Evolutionary conservation across 2,329 filamentous ascomycete species (phyloP), one percentile per base, ranked within the genome.

Genomic region (Ciborinia camelliae): DNA sequence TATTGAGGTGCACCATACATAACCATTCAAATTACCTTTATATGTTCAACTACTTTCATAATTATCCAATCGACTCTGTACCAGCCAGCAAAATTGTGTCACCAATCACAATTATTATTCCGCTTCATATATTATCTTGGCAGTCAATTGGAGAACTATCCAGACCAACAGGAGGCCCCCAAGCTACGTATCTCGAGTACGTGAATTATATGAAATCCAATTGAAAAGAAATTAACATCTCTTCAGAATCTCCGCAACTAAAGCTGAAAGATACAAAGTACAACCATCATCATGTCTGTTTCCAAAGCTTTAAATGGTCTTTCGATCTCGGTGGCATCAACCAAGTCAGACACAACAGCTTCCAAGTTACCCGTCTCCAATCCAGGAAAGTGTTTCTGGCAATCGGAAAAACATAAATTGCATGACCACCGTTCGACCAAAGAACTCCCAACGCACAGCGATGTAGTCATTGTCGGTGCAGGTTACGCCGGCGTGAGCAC

Each of bases 381-480:
- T 59, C 60, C 63, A 7, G 41, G 12, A 30, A 23, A 51, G 12
- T 60, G 50, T n/a, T 66, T 71, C 65, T 70, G 68, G 68, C 58
- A 62, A 48, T 48, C 43, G 23, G 53, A 68, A 20, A 51, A 50
- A 6, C 66, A 68, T 39, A 47, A 50, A 15, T 52, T 70, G 23
- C 45, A 69, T 47, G 53, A 67, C 30, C 64, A 69, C 35, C 66
- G 68, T 2, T 60, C 68, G 14, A 69, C 68, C 37, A 55, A 64
- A 37, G 20, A 63, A 2, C 53, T 71, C 20, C 70, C 67, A 18
- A 45, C 50, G n/a, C 52, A 57, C 48, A 65, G 51, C 39, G 70
- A 72, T 54, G 53, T 71, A 26, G 53, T 69, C 28, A 69, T 71
- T 30, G 68, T 71, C 41, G 69, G 69, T 48, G 64, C 66, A 23